These are phyloP conservation scores for Monosporascus sp. DNA, from an alignment of 2,329 filamentous ascomycete species.

Conservation along the genomic window DNA sequence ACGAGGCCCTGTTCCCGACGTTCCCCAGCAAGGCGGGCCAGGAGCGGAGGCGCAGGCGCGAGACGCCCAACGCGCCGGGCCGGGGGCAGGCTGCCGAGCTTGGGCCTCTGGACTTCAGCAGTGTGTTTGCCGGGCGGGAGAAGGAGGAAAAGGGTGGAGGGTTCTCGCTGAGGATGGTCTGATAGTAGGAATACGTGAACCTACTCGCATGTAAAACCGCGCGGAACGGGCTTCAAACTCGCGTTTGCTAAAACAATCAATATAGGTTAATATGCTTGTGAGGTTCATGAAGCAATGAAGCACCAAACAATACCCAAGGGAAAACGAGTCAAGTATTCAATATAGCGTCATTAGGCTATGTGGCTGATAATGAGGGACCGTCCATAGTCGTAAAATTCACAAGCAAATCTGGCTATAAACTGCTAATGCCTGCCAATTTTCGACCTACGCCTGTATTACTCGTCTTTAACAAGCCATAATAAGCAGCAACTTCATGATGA, in stretches of 20 bases:
- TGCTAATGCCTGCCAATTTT: conserved; percentile 4
- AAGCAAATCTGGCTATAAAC: neutral
- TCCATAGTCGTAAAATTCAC: conserved; percentile 12
- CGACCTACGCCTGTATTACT: conserved; percentile 6
- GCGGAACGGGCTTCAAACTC: neutral
- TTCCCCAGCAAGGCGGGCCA: conserved; percentile 94
- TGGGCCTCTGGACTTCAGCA: conserved; percentile 59
- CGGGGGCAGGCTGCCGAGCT: conserved; percentile 62
- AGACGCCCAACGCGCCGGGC: conserved; percentile 78
- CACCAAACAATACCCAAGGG: too few relatives aligned
- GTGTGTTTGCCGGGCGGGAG: conserved; percentile 64
- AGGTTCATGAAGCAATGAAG: too few relatives aligned
- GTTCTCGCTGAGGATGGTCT: conserved; percentile 61
- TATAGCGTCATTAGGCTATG: conserved; percentile 19
- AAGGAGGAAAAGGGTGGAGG: conserved; percentile 62
- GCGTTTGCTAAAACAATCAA: neutral
- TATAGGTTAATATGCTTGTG: too few relatives aligned
- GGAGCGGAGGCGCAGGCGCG: conserved; percentile 68
- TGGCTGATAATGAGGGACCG: conserved; percentile 6
- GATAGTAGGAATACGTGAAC: conserved; percentile 1
- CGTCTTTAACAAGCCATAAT: neutral
- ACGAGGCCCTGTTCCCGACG: conserved; percentile 89
- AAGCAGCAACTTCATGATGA: neutral
- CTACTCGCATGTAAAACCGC: too few relatives aligned
- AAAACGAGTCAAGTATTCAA: neutral